Conservation (phyloP, 2,329 filamentous ascomycete species). For the Herpotrichia juniperi region DNA sequence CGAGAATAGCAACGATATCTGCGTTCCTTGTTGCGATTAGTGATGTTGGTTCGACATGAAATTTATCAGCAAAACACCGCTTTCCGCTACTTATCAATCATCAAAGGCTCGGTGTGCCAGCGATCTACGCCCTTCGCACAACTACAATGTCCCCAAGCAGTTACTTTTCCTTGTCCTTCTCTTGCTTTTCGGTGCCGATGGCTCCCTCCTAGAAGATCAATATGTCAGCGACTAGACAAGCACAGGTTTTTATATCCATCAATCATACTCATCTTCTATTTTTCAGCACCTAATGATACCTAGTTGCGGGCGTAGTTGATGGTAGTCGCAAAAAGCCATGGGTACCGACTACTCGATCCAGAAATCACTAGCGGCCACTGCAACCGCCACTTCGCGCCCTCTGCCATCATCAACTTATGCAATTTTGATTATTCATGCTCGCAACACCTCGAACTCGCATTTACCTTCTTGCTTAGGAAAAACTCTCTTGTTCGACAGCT, state of each 20-base stretch:
- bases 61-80: background rate
- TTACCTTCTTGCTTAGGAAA: background rate
- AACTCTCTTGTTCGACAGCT: background rate
- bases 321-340: too few relatives aligned
- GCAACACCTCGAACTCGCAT: background rate
- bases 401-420: background rate
- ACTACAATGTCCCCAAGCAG: background rate
- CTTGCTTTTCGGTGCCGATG: background rate
- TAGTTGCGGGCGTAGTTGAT: too few relatives aligned
- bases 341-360: too few relatives aligned
- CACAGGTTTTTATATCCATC: too few relatives aligned
- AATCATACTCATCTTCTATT: too few relatives aligned
- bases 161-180: background rate
- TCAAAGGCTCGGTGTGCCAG: background rate
- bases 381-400: background rate
- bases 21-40: background rate
- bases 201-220: too few relatives aligned
- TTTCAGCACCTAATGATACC: too few relatives aligned
- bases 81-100: background rate
- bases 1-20: background rate
- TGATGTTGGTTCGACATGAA: background rate
- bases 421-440: background rate
- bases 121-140: background rate
- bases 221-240: too few relatives aligned
- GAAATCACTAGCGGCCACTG: background rate